These are phyloP conservation scores for Monosporascus sp. DNA, from an alignment of 2,329 filamentous ascomycete species.

Conservation along the genomic window DNA sequence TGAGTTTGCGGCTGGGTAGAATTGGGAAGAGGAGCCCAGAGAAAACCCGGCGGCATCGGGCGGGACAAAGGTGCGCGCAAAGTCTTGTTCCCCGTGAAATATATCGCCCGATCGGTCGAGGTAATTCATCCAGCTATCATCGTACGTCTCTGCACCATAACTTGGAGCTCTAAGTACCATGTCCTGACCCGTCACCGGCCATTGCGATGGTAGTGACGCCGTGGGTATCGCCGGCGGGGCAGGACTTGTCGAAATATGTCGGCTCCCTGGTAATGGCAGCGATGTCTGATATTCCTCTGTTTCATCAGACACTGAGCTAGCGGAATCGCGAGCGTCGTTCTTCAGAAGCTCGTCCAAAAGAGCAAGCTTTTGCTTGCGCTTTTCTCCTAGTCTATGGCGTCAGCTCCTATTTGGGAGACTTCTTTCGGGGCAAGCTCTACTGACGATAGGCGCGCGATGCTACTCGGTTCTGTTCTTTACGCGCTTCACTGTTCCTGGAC, in stretches of 20 bases:
- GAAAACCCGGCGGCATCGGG: conserved; percentile 5
- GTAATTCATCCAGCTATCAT: conserved; percentile 11
- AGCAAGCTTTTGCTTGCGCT: conserved; percentile 37
- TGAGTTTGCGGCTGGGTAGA: conserved; percentile 5
- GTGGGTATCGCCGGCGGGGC: conserved; percentile 11
- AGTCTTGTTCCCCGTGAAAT: conserved; percentile 9
- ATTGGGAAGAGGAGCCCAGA: conserved; percentile 11
- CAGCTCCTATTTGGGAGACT: conserved; percentile 6
- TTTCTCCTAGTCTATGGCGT: conserved; percentile 29
- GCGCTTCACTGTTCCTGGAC: conserved; percentile 21
- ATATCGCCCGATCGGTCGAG: conserved; percentile 11
- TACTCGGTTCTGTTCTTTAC: conserved; percentile 26
- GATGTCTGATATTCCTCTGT: conserved; percentile 15
- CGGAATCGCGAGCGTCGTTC: conserved; percentile 22
- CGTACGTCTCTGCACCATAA: conserved; percentile 15
- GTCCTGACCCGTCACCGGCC: conserved; percentile 12
- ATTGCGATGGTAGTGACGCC: conserved; percentile 8
- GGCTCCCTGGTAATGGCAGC: conserved; percentile 9
- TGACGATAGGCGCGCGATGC: conserved; percentile 27
- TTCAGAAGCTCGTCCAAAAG: conserved; percentile 33
- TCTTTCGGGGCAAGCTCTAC: conserved; percentile 10
- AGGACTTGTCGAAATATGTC: conserved; percentile 19
- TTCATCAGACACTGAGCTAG: conserved; percentile 25
- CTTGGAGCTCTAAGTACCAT: conserved; percentile 12
- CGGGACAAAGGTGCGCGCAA: conserved; percentile 9